phyloP scores from a whole-genome alignment of 2,329 filamentous ascomycete species.

The Fusarium nodosum region DNA sequence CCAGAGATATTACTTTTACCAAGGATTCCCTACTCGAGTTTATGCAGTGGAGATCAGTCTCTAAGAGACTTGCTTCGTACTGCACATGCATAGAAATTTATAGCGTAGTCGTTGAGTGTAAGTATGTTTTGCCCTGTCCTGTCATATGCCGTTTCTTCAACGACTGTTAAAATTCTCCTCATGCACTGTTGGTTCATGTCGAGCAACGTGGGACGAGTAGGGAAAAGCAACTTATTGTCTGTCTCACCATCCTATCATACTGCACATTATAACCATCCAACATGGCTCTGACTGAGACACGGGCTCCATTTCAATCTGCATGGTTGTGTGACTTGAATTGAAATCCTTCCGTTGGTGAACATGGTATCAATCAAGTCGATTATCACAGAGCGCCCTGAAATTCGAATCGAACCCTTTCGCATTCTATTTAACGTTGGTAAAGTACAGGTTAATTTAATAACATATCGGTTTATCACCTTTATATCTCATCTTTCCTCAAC shows the following conservation, averaged over 20 bases:
- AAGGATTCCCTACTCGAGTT: slow-evolving; percentile 35
- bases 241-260: slow-evolving; percentile 28
- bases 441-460: not conserved
- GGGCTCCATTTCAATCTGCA: slow-evolving; percentile 14
- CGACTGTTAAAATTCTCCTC: not conserved
- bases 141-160: not conserved
- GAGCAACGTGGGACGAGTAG: slow-evolving; percentile 27
- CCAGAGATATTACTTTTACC: slow-evolving; percentile 45
- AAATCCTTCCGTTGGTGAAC: not conserved
- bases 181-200: slow-evolving; percentile 7
- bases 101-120: slow-evolving; percentile 3
- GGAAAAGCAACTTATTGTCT: slow-evolving; percentile 25
- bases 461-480: not conserved
- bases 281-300: slow-evolving; percentile 27
- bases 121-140: not conserved
- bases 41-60: slow-evolving; percentile 32
- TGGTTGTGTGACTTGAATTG: not conserved
- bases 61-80: slow-evolving; percentile 7
- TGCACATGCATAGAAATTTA: not conserved
- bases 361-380: not conserved
- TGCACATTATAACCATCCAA: slow-evolving; percentile 11
- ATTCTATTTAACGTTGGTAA: not conserved
- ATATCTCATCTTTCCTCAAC: not conserved
- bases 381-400: not conserved
- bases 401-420: not conserved